Conservation (phyloP, 164 flowering plant species). For the Hamamelis virginiana region DNA sequence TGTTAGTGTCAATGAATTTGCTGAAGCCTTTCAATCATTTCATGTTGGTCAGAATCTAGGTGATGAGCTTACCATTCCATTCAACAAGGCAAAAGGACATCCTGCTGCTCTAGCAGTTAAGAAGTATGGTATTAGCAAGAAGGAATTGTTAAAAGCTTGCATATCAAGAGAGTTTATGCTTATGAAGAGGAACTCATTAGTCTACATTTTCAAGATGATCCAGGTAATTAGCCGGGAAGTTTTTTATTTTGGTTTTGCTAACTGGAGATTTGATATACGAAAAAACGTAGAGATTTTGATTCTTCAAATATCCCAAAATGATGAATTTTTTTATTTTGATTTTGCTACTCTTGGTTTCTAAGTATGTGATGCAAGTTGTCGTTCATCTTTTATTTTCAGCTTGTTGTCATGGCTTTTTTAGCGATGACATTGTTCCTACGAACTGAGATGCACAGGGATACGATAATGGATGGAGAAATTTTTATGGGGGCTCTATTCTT, state of each 20-base stretch:
- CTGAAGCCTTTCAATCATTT: conserved; percentile 61
- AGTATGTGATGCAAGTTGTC: no score
- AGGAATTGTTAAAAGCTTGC: conserved; percentile 59
- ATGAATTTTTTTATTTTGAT: no score
- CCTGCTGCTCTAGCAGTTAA: conserved; percentile 56
- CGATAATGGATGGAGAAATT: conserved; percentile 38
- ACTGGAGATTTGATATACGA: no score
- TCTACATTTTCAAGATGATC: conserved; percentile 51
- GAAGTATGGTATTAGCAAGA: conserved; percentile 55
- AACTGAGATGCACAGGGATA: conserved; percentile 36
- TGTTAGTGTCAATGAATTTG: conserved; percentile 48
- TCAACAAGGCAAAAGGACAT: conserved; percentile 61
- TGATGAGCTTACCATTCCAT: conserved; percentile 51
- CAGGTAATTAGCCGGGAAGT: conserved; percentile 35
- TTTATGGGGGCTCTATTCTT: conserved; percentile 53
- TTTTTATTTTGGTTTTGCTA: not conserved
- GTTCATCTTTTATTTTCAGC: conserved; percentile 23
- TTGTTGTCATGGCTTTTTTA: conserved; percentile 29
- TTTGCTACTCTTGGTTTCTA: no score
- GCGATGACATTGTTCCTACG: conserved; percentile 43
- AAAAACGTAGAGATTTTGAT: not conserved
- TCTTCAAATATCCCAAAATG: not conserved
- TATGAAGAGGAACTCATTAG: conserved; percentile 72
- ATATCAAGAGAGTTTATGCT: conserved; percentile 56
- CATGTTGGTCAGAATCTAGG: conserved; percentile 49